A percentile compares a stretch with the other conserved stretches of the same genome.
Evolutionary conservation across 345 rosid genomes (phyloP).

Genomic region (Psidium guajava): DNA sequence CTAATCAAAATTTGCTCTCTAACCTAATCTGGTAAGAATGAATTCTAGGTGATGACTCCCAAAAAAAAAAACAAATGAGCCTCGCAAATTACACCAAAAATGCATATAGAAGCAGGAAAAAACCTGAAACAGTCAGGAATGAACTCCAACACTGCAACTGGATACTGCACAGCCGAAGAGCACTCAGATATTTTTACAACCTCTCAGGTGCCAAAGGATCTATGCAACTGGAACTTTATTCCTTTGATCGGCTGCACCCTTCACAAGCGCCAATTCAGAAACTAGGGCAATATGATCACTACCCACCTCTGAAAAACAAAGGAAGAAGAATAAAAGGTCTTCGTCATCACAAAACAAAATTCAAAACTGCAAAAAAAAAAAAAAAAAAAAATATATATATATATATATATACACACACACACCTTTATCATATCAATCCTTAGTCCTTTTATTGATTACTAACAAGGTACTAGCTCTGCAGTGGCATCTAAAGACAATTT

Average conservation of each 20-base stretch:
- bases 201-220: neutral
- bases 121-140: neutral
- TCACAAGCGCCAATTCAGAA: conserved; percentile 58
- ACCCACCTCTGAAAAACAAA: conserved; percentile 71
- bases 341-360: neutral
- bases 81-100: neutral
- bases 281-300: conserved; percentile 92
- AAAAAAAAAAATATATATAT: too few species aligned
- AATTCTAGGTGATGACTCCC: neutral
- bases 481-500: neutral
- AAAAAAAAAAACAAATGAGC: too few species aligned
- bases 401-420: too few species aligned
- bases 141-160: neutral
- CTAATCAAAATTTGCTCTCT: neutral
- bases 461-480: neutral
- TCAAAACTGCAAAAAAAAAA: neutral
- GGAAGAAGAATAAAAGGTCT: neutral
- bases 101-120: neutral
- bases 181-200: neutral
- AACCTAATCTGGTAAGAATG: neutral
- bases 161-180: neutral
- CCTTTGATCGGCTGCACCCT: conserved; percentile 1
- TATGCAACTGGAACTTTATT: neutral
- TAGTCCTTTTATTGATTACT: neutral
- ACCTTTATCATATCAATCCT: neutral